A percentile compares a stretch with the other conserved stretches of the same genome.
Evolutionary conservation across 768 basidiomycete species (phyloP).

Genomic region (Coprinopsis sp.): DNA sequence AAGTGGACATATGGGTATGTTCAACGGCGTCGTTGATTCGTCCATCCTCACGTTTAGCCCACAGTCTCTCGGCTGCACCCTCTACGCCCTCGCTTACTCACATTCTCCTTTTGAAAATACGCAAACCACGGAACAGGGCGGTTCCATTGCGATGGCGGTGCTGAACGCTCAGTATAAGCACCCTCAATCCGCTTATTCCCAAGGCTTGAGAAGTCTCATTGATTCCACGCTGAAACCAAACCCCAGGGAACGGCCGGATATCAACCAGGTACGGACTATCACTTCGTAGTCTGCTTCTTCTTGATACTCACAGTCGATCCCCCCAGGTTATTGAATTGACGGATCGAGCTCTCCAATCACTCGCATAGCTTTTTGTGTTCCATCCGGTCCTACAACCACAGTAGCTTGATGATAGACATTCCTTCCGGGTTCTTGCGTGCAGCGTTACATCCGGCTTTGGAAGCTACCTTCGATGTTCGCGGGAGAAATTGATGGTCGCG

Average conservation of each 20-base stretch:
- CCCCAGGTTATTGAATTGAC: slow-evolving; percentile 62
- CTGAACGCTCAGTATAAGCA: slow-evolving; percentile 91
- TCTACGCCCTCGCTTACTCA: slow-evolving; percentile 91
- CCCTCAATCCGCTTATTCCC: slow-evolving; percentile 80
- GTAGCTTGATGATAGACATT: no score
- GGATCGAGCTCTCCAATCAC: slow-evolving; percentile 55
- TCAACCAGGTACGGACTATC: slow-evolving; percentile 61
- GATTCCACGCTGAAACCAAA: slow-evolving; percentile 82
- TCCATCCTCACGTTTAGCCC: background rate
- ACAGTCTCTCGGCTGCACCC: slow-evolving; percentile 91
- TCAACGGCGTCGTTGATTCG: background rate
- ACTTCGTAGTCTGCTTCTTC: background rate
- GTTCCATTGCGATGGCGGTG: slow-evolving; percentile 97
- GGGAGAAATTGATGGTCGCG: no score
- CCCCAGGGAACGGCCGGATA: slow-evolving; percentile 78
- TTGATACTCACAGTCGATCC: slow-evolving; percentile 2
- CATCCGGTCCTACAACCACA: no score
- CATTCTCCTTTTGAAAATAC: slow-evolving; percentile 95
- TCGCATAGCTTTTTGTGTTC: slow-evolving; percentile 41
- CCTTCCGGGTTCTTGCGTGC: no score
- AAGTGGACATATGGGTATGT: slow-evolving; percentile 93
- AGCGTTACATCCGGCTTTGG: no score
- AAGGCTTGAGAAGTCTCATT: slow-evolving; percentile 77
- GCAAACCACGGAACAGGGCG: slow-evolving; percentile 90
- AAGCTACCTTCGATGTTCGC: no score